Evolutionary conservation across 2,329 filamentous ascomycete genomes (phyloP).

Genomic region (Trichoderma oligosporum): DNA sequence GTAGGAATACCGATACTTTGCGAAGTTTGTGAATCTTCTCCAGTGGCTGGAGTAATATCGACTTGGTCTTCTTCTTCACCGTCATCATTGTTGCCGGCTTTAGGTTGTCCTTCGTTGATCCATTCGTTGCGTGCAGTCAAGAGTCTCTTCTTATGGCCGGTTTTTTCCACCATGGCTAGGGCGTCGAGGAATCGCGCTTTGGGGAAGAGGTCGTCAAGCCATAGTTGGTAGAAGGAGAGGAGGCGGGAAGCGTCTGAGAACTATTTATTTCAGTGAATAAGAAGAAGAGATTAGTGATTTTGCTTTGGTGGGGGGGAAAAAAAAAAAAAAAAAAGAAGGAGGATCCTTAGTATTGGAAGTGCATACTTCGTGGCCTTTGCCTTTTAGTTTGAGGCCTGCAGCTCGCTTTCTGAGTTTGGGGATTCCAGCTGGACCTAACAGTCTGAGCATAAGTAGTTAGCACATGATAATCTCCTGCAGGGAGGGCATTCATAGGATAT

Average conservation of each 20-base stretch:
- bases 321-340: neutral
- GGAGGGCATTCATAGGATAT: neutral
- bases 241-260: conserved; percentile 81
- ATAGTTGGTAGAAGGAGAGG: conserved; percentile 88
- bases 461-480: too few species aligned
- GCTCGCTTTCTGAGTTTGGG: conserved; percentile 73
- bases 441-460: conserved; percentile 41
- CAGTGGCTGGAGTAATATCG: neutral
- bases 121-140: conserved; percentile 72
- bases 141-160: conserved; percentile 79
- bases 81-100: conserved; percentile 33
- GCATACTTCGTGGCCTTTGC: conserved; percentile 84
- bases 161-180: conserved; percentile 84
- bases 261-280: conserved; percentile 45
- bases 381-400: conserved; percentile 73
- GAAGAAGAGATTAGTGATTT: conserved; percentile 1
- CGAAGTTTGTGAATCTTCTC: neutral
- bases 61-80: conserved; percentile 29
- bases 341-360: neutral
- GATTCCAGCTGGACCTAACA: conserved; percentile 81
- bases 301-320: too few species aligned
- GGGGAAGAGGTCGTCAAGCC: conserved; percentile 94
- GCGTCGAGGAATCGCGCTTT: conserved; percentile 92
- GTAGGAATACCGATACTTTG: neutral
- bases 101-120: conserved; percentile 73